Evolutionary conservation across 1,284 basidiomycete genomes (phyloP).

Genomic region (Tilletiaria anomala): DNA sequence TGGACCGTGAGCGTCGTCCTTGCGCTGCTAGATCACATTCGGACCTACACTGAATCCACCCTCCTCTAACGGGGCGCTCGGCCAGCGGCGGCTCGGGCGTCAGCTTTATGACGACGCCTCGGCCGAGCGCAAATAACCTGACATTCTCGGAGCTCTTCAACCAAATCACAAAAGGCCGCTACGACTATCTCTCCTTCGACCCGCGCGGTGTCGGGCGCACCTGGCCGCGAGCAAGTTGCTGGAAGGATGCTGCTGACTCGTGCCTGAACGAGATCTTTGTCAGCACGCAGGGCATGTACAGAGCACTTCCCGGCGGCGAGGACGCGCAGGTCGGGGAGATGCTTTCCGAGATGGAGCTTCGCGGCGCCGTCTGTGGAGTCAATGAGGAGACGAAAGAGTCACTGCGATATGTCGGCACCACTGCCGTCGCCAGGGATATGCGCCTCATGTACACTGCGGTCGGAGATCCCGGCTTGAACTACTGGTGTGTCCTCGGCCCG

Average conservation of each 20-base stretch:
- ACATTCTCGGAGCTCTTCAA: conserved; percentile 10
- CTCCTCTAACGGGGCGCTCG: no score
- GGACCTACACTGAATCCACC: no score
- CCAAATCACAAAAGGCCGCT: conserved; percentile 11
- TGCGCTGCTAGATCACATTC: no score
- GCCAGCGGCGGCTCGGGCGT: conserved; percentile 17
- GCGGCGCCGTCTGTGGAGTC: conserved; percentile 7
- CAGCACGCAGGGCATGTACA: conserved; percentile 8
- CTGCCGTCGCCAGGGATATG: conserved; percentile 16
- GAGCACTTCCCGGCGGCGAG: conserved; percentile 9
- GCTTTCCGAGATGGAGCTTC: conserved; percentile 8
- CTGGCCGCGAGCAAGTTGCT: conserved; percentile 17
- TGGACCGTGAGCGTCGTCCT: no score
- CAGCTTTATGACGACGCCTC: conserved; percentile 10
- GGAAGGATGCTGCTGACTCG: conserved; percentile 7
- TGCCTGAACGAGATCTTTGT: conserved; percentile 9
- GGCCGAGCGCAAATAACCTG: conserved; percentile 4
- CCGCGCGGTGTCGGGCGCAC: conserved; percentile 17
- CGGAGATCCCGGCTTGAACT: conserved; percentile 14
- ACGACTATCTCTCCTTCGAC: conserved; percentile 20
- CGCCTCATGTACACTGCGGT: conserved; percentile 15
- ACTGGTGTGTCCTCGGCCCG: no score
- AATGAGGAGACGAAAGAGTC: conserved; percentile 7
- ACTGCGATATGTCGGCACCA: conserved; percentile 10
- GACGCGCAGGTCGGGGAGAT: conserved; percentile 10